Evolutionary conservation across 1,284 basidiomycete species (phyloP), one percentile per base, ranked within the genome.

Genomic region (Apiotrichum akiyoshidainum): DNA sequence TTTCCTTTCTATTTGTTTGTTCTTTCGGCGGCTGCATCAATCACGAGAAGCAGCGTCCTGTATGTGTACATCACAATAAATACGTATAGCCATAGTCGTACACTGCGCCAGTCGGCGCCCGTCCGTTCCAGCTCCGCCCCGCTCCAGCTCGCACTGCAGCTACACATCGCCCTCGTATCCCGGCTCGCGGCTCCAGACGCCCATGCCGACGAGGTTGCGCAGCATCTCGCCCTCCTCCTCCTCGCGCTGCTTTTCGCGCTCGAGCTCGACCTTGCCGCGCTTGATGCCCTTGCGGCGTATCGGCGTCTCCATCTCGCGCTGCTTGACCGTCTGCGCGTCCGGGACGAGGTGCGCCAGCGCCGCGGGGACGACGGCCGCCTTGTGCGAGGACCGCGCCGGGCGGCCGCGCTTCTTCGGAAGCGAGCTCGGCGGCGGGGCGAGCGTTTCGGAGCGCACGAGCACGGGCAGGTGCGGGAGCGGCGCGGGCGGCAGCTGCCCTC

Each of bases 261-360:
- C 65, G 48, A 66, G 57, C 56, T 64, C 65, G 22, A 54, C 49
- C 52, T 63, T 61, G 47, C 54, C 62, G 33, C 65, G 57, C 58
- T 66, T 66, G 41, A 66, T 49, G 21, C 65, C 65, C 57, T 66
- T 66, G n/a, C 65, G 50, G 12, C 65, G 59, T 16, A 66, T 60
- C 7, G 65, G 65, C 33, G 54, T 55, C n/a, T 62, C 52, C 19
- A 54, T 35, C 13, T 61, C 65, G 35, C 58, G 55, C 10, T 50
- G 54, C 7, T 45, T 35, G 11, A 66, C 60, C 11, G 52, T 41
- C 12, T 55, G 46, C 5, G 39, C 16, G 44, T 64, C 63, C 7
- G 65, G 65, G 3, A 66, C 62, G 45, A 66, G 58, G 35, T 66
- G 65, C 11, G 57, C 47, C 8, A 66, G 56, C 2, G 52, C 47